phyloP scores from a whole-genome alignment of 495 filamentous ascomycete species.

The Chaetomium tenue region DNA sequence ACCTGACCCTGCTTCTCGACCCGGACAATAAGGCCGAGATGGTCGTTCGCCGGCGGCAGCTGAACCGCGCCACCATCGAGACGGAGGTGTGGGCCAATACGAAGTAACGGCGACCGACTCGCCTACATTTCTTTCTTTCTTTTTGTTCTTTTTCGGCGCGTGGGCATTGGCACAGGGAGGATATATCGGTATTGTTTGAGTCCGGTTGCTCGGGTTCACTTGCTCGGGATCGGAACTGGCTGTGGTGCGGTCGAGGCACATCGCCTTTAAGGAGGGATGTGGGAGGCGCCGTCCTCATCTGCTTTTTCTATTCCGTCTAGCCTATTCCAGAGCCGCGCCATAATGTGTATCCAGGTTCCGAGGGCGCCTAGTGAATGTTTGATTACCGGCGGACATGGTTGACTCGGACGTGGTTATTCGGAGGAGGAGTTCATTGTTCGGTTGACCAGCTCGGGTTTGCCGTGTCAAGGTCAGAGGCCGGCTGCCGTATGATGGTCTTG shows the following conservation, averaged over 20 bases:
- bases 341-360: too few species aligned
- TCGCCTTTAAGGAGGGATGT: conserved; percentile 1
- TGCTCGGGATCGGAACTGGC: conserved; percentile 4
- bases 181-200: conserved; percentile 1
- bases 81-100: neutral
- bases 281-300: neutral
- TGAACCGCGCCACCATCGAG: conserved; percentile 12
- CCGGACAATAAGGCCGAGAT: conserved; percentile 13
- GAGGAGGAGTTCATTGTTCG: too few species aligned
- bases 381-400: too few species aligned
- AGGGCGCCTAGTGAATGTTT: too few species aligned
- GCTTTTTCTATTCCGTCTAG: neutral
- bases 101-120: conserved; percentile 5
- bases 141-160: neutral
- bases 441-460: too few species aligned
- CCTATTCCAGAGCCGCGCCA: neutral
- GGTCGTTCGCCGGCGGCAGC: conserved; percentile 10
- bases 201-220: conserved; percentile 5
- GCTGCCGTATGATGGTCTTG: too few species aligned
- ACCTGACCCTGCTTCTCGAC: conserved; percentile 11
- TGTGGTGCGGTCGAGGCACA: conserved; percentile 6
- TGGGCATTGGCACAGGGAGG: neutral
- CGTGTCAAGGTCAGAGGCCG: too few species aligned
- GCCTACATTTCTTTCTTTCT: conserved; percentile 1
- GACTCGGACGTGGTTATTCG: too few species aligned